Percentiles rank a stretch among this genome's conserved stretches.
Conservation (phyloP, 129 eudicot genomes). For the Ambrosia artemisiifolia region DNA sequence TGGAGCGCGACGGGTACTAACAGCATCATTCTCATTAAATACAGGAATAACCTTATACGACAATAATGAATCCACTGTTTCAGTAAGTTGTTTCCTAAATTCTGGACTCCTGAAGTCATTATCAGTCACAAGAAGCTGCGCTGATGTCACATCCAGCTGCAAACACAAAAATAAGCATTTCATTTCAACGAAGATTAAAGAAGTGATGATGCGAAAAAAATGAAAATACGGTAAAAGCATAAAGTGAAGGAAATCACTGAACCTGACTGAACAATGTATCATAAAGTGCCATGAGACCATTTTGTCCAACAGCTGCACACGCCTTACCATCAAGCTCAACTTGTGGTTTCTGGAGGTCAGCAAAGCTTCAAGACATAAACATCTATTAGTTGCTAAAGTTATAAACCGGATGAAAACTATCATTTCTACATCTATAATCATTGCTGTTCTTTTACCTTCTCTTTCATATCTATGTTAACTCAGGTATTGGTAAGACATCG, state of each 20-base stretch:
- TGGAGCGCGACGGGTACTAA: conserved; percentile 93
- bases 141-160: conserved; percentile 85
- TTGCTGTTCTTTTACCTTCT: neutral
- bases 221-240: neutral
- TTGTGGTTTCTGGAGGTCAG: conserved; percentile 98
- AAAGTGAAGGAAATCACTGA: neutral
- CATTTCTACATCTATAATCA: neutral
- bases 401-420: neutral
- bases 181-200: neutral
- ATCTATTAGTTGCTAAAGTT: neutral
- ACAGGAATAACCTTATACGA: conserved; percentile 71
- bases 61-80: conserved; percentile 67
- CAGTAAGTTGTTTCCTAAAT: conserved; percentile 75
- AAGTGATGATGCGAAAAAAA: neutral
- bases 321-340: conserved; percentile 94
- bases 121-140: conserved; percentile 97
- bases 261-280: conserved; percentile 96
- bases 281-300: conserved; percentile 97
- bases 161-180: conserved; percentile 17
- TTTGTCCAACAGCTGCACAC: conserved; percentile 99
- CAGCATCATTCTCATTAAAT: conserved; percentile 90
- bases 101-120: conserved; percentile 87
- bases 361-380: conserved; percentile 58
- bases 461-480: neutral
- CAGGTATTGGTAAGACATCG: neutral